phyloP scores from a whole-genome alignment of 176 grass and related monocot species.

The Aegilops bicornis region DNA sequence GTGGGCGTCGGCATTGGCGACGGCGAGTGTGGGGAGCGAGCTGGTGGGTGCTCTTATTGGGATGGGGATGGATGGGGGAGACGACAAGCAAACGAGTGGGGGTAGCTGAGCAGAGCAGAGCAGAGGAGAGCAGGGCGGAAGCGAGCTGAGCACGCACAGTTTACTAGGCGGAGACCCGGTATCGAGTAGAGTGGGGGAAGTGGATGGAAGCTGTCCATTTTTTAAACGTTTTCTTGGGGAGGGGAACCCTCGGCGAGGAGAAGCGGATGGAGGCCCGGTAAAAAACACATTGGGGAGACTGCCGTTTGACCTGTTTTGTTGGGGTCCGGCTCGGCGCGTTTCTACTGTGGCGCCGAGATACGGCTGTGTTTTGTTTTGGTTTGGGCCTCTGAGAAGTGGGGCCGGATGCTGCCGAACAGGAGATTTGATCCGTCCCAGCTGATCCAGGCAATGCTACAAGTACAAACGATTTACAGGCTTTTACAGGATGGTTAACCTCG shows the following conservation, averaged over 20 bases:
- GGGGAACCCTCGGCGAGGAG: background rate
- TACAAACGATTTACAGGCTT: too few relatives aligned
- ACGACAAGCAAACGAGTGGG: constrained; percentile 7
- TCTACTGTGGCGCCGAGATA: too few relatives aligned
- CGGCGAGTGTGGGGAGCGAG: background rate
- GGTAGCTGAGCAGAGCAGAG: constrained; percentile 5
- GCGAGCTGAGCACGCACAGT: background rate
- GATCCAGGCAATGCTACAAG: too few relatives aligned
- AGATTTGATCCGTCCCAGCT: background rate
- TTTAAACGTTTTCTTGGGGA: background rate
- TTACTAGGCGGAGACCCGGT: background rate
- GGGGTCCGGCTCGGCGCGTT: background rate
- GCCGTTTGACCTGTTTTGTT: background rate
- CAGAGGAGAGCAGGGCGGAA: background rate
- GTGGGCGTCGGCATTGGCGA: too few relatives aligned
- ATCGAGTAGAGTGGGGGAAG: background rate
- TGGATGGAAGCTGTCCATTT: background rate
- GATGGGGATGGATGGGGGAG: background rate
- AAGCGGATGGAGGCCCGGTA: background rate
- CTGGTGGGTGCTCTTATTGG: constrained; percentile 27
- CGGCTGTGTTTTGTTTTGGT: background rate
- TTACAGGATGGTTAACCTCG: too few relatives aligned
- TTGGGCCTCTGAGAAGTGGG: background rate
- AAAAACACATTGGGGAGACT: background rate
- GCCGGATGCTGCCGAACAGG: background rate